Percentiles rank a stretch among this genome's conserved stretches.
Evolutionary conservation across 495 filamentous ascomycete genomes (phyloP).

Genomic region (Penicillium atrosanguineum): DNA sequence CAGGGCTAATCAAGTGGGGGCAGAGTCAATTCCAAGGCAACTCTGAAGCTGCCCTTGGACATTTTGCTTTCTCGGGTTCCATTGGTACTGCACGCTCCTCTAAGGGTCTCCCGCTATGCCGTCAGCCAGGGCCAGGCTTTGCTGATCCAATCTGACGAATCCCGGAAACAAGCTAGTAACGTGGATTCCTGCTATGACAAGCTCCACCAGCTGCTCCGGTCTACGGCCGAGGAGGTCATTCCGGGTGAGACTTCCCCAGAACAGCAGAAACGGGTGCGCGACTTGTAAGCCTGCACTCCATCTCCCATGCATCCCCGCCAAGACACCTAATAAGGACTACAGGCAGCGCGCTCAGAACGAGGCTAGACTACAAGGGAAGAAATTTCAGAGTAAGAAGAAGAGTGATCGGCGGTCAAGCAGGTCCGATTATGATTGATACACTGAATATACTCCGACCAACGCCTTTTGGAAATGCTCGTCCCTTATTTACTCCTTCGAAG

Average conservation of each 20-base stretch:
- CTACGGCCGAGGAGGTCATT: slow-evolving; percentile 50
- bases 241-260: slow-evolving; percentile 65
- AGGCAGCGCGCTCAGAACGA: slow-evolving; percentile 75
- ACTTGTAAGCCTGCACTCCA: slow-evolving; percentile 54
- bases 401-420: slow-evolving; percentile 55
- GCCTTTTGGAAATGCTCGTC: slow-evolving; percentile 7
- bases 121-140: slow-evolving; percentile 59
- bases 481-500: slow-evolving; percentile 19
- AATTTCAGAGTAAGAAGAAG: slow-evolving; percentile 79
- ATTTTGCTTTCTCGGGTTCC: slow-evolving; percentile 64
- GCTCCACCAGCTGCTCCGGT: slow-evolving; percentile 56
- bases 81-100: slow-evolving; percentile 57
- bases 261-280: slow-evolving; percentile 57
- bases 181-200: slow-evolving; percentile 61
- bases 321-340: background rate
- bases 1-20: slow-evolving; percentile 5
- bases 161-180: slow-evolving; percentile 64
- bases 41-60: slow-evolving; percentile 59
- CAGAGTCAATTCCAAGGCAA: slow-evolving; percentile 93
- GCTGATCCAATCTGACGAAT: slow-evolving; percentile 67
- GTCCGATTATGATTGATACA: slow-evolving; percentile 36
- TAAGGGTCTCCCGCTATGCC: slow-evolving; percentile 70
- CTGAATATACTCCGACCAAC: slow-evolving; percentile 19
- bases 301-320: background rate
- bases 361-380: slow-evolving; percentile 69